Evolutionary conservation across 2,329 filamentous ascomycete species (phyloP).

Genomic region (Diaporthe ampelina): DNA sequence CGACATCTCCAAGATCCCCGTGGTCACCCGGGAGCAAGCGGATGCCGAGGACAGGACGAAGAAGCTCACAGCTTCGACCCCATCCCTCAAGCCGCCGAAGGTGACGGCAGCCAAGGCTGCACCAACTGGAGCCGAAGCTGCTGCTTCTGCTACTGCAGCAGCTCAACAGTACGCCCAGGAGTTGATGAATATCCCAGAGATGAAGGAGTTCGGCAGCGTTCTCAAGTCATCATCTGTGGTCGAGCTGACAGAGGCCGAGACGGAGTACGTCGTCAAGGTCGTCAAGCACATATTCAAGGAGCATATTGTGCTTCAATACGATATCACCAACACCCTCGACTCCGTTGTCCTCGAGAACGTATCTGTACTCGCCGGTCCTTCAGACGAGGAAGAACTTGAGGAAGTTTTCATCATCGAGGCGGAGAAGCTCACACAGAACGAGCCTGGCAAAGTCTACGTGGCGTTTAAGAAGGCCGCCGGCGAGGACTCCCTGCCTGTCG

Average conservation of each 20-base stretch:
- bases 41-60: constrained; percentile 96
- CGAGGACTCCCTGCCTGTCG: constrained; percentile 81
- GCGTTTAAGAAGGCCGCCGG: constrained; percentile 89
- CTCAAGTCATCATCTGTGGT: constrained; percentile 91
- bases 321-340: constrained; percentile 96
- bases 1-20: constrained; percentile 90
- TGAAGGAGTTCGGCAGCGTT: constrained; percentile 88
- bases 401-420: constrained; percentile 96
- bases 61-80: constrained; percentile 94
- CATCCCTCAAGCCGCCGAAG: constrained; percentile 93
- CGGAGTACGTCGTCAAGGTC: constrained; percentile 93
- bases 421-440: constrained; percentile 84
- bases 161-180: constrained; percentile 92
- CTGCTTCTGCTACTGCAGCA: constrained; percentile 81
- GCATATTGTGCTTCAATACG: constrained; percentile 94
- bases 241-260: constrained; percentile 96
- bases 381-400: constrained; percentile 85
- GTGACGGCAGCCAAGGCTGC: constrained; percentile 81
- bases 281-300: constrained; percentile 99
- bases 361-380: constrained; percentile 83
- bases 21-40: constrained; percentile 95
- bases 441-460: constrained; percentile 94
- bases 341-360: constrained; percentile 93
- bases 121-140: constrained; percentile 78
- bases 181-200: constrained; percentile 88